Conservation (phyloP, 2,329 filamentous ascomycete genomes). For the Pseudocercospora macadamiae region DNA sequence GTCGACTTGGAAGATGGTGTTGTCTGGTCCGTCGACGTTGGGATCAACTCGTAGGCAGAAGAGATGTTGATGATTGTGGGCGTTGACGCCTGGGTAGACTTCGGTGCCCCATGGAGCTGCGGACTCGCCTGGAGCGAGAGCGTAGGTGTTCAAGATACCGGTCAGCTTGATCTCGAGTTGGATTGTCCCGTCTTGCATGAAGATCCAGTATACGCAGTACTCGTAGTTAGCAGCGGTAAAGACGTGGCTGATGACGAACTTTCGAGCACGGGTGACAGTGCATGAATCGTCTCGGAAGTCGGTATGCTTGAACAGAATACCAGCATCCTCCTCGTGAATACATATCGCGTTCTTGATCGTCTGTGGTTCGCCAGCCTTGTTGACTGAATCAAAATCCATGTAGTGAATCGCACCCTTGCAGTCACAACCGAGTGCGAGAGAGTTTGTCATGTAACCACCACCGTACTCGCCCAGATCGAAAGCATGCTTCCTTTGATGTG, state of each 20-base stretch:
- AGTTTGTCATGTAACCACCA: conserved; percentile 82
- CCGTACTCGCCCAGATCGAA: conserved; percentile 83
- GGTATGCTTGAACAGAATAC: conserved; percentile 84
- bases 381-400: conserved; percentile 84
- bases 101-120: conserved; percentile 87
- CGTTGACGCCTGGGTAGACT: conserved; percentile 88
- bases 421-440: conserved; percentile 74
- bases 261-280: conserved; percentile 82
- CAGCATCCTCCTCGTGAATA: conserved; percentile 90
- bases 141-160: conserved; percentile 89
- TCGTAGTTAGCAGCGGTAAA: conserved; percentile 97
- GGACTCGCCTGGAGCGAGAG: conserved; percentile 78
- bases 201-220: conserved; percentile 84
- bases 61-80: conserved; percentile 93
- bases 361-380: conserved; percentile 68
- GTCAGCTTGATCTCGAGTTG: conserved; percentile 90
- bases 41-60: conserved; percentile 89
- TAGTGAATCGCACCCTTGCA: conserved; percentile 93
- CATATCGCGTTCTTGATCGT: conserved; percentile 93
- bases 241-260: conserved; percentile 85
- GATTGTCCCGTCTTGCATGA: conserved; percentile 89
- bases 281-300: conserved; percentile 90
- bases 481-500: conserved; percentile 77
- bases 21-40: conserved; percentile 81
- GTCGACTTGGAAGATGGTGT: conserved; percentile 84